These are phyloP conservation scores for Flagelloscypha sp. DNA, from an alignment of 768 basidiomycete genomes.

Conservation along the genomic window DNA sequence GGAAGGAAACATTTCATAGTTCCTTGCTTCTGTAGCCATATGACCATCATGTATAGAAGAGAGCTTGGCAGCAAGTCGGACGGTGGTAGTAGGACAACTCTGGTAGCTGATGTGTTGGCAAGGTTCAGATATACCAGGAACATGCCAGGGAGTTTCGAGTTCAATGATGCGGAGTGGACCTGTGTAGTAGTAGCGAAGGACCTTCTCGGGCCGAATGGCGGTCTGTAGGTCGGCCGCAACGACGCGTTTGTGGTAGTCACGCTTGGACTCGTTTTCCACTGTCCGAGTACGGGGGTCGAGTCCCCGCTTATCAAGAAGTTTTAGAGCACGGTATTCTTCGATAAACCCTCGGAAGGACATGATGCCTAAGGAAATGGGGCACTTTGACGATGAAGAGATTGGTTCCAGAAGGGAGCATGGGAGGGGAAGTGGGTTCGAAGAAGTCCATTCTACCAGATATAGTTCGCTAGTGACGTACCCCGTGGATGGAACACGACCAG, in stretches of 20 bases:
- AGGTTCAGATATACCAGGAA: constrained; percentile 19
- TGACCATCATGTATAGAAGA: constrained; percentile 30
- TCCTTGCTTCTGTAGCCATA: constrained; percentile 30
- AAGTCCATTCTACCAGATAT: not conserved
- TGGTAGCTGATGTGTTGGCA: constrained; percentile 21
- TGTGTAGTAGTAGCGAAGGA: constrained; percentile 12
- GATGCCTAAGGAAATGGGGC: not conserved
- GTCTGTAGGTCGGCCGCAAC: constrained; percentile 1
- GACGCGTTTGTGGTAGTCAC: no score
- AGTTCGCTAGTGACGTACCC: not conserved
- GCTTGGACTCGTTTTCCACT: no score
- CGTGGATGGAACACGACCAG: not conserved
- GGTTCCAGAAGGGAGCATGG: constrained; percentile 1
- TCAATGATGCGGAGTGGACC: constrained; percentile 19
- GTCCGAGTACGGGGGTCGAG: no score
- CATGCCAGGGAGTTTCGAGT: constrained; percentile 23
- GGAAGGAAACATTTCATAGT: constrained; percentile 36
- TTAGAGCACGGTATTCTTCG: no score
- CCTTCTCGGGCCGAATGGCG: constrained; percentile 3
- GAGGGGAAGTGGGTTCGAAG: not conserved
- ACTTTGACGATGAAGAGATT: constrained; percentile 1
- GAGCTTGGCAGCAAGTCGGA: constrained; percentile 38
- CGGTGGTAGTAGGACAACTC: constrained; percentile 27
- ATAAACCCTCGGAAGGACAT: no score
- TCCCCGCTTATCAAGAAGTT: no score